Evolutionary conservation across 2,329 filamentous ascomycete genomes (phyloP).

Genomic region (Penicillium sp.): DNA sequence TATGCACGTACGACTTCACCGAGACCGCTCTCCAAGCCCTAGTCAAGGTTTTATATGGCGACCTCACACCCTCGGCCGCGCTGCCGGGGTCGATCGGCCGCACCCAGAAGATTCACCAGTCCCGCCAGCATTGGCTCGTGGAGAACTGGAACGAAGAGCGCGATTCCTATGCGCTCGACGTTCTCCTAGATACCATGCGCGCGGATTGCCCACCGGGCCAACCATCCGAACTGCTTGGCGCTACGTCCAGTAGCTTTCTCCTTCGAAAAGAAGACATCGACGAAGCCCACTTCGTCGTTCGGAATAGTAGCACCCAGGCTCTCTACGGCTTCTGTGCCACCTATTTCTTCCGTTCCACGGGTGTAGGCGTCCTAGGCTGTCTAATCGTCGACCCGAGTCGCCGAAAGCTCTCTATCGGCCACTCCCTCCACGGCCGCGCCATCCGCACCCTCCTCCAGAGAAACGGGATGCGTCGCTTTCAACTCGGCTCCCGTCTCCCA

Average conservation of each 20-base stretch:
- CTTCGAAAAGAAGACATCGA: slow-evolving; percentile 69
- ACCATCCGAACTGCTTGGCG: slow-evolving; percentile 67
- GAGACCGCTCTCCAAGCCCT: slow-evolving; percentile 85
- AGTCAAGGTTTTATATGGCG: slow-evolving; percentile 80
- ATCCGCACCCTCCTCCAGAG: slow-evolving; percentile 73
- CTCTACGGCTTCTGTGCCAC: slow-evolving; percentile 92
- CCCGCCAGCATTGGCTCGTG: slow-evolving; percentile 93
- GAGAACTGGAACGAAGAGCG: slow-evolving; percentile 81
- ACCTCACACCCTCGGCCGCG: slow-evolving; percentile 59
- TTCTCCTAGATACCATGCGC: slow-evolving; percentile 70
- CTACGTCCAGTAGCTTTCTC: slow-evolving; percentile 74
- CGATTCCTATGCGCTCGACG: slow-evolving; percentile 71
- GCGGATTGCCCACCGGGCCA: slow-evolving; percentile 63
- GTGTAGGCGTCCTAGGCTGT: slow-evolving; percentile 75
- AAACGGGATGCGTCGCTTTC: slow-evolving; percentile 73
- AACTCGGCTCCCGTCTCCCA: slow-evolving; percentile 78
- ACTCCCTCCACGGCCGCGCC: slow-evolving; percentile 83
- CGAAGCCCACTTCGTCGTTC: slow-evolving; percentile 86
- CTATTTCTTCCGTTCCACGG: slow-evolving; percentile 71
- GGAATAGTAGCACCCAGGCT: slow-evolving; percentile 88
- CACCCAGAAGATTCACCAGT: slow-evolving; percentile 82
- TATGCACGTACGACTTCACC: slow-evolving; percentile 96
- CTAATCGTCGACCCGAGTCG: slow-evolving; percentile 88
- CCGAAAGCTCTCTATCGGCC: slow-evolving; percentile 84
- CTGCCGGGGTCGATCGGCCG: slow-evolving; percentile 75